Conservation (phyloP, 2,329 filamentous ascomycete genomes). For the Byssoonygena ceratinophila region DNA sequence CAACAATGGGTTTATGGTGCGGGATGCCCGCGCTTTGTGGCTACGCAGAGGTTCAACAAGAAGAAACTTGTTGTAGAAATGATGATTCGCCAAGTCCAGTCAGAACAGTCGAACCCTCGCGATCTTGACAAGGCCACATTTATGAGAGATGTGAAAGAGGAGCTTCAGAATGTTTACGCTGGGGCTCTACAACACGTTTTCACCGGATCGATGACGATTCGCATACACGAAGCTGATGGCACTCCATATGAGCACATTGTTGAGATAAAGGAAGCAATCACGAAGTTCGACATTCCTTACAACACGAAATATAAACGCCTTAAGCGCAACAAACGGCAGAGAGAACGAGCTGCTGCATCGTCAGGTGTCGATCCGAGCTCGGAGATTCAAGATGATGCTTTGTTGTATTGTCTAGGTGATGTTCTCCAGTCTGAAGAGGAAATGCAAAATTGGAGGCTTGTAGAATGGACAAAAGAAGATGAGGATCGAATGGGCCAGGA, state of each 20-base stretch:
- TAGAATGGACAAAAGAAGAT: constrained; percentile 81
- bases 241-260: constrained; percentile 98
- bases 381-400: constrained; percentile 64
- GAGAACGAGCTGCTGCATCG: constrained; percentile 59
- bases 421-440: constrained; percentile 77
- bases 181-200: constrained; percentile 68
- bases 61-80: constrained; percentile 93
- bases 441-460: constrained; percentile 67
- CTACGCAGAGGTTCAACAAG: constrained; percentile 90
- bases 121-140: constrained; percentile 64
- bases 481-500: constrained; percentile 89
- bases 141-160: constrained; percentile 73
- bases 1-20: constrained; percentile 82
- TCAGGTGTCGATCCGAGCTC: constrained; percentile 52
- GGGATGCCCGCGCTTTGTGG: constrained; percentile 78
- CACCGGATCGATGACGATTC: constrained; percentile 91
- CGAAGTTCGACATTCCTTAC: constrained; percentile 89
- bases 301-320: constrained; percentile 98
- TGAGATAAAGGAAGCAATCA: constrained; percentile 77
- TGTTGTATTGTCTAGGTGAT: constrained; percentile 86
- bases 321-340: constrained; percentile 74
- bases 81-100: constrained; percentile 67
- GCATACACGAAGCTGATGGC: constrained; percentile 95
- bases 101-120: constrained; percentile 45
- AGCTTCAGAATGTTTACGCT: constrained; percentile 56